Evolutionary conservation across 2,329 filamentous ascomycete species (phyloP).

Genomic region (Aciculosporium take): DNA sequence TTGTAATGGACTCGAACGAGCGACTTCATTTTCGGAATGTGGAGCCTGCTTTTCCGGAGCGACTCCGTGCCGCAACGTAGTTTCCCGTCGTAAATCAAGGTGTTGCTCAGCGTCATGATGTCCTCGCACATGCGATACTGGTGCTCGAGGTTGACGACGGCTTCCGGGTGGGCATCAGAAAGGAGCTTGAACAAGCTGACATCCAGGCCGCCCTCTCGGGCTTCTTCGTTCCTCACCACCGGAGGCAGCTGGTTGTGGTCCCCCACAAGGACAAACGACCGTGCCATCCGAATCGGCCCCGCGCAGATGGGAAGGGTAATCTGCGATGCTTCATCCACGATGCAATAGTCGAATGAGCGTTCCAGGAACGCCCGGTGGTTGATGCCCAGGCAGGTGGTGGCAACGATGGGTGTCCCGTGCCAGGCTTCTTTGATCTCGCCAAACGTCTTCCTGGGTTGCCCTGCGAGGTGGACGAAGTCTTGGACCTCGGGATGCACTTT

Average conservation of each 20-base stretch:
- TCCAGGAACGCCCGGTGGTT: slow-evolving; percentile 80
- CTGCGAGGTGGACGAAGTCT: slow-evolving; percentile 68
- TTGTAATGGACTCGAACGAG: slow-evolving; percentile 47
- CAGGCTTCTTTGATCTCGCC: slow-evolving; percentile 75
- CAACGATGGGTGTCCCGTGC: slow-evolving; percentile 77
- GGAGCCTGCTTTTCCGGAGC: slow-evolving; percentile 55
- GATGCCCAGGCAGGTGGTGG: slow-evolving; percentile 86
- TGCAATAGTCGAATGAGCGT: slow-evolving; percentile 91
- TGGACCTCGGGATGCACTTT: slow-evolving; percentile 84
- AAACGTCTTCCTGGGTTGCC: slow-evolving; percentile 57
- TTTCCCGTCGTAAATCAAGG: slow-evolving; percentile 78
- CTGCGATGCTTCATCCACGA: slow-evolving; percentile 94
- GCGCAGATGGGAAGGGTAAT: slow-evolving; percentile 92
- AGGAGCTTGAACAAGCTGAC: slow-evolving; percentile 87
- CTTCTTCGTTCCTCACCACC: slow-evolving; percentile 82
- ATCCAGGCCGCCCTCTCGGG: slow-evolving; percentile 73
- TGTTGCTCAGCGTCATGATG: slow-evolving; percentile 88
- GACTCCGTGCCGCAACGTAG: slow-evolving; percentile 76
- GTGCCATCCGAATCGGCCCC: slow-evolving; percentile 83
- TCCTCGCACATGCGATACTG: slow-evolving; percentile 98
- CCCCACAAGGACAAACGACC: slow-evolving; percentile 85
- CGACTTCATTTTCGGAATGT: slow-evolving; percentile 50
- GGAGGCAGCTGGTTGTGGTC: slow-evolving; percentile 95
- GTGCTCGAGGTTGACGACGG: slow-evolving; percentile 83
- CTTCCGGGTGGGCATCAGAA: slow-evolving; percentile 73